phyloP scores from a whole-genome alignment of 257 asterid species.

The Jaltomata sinuosa region DNA sequence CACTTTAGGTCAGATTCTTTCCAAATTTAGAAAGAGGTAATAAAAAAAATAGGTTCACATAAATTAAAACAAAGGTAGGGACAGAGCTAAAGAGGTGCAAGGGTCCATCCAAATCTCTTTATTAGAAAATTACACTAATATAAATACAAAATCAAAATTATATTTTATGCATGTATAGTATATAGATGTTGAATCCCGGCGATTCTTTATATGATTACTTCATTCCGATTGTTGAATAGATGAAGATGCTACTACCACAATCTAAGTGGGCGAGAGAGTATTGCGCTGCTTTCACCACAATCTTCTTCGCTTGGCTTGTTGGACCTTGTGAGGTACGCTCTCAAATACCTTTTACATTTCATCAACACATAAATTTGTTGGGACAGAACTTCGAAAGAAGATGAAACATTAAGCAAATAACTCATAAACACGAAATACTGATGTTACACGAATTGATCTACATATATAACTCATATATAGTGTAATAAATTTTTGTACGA shows the following conservation, averaged over 20 bases:
- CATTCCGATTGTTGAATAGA: constrained; percentile 15
- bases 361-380: background rate
- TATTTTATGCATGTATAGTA: background rate
- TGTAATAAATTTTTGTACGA: background rate
- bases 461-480: background rate
- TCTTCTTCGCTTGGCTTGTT: constrained; percentile 81
- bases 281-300: constrained; percentile 62
- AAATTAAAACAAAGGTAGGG: background rate
- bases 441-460: background rate
- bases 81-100: background rate
- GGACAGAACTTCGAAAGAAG: background rate
- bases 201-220: background rate
- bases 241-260: constrained; percentile 42
- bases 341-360: background rate
- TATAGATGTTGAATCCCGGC: background rate
- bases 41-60: background rate
- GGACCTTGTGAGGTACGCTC: constrained; percentile 79
- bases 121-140: background rate
- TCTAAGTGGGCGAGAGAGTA: constrained; percentile 57
- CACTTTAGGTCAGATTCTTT: background rate
- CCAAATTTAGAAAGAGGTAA: background rate
- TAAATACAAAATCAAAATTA: too few species aligned
- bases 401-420: background rate
- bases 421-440: background rate
- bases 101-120: background rate